Percentiles rank a stretch among this genome's conserved stretches.
phyloP scores from a whole-genome alignment of 148 eudicot species.

The Nepenthes gracilis region DNA sequence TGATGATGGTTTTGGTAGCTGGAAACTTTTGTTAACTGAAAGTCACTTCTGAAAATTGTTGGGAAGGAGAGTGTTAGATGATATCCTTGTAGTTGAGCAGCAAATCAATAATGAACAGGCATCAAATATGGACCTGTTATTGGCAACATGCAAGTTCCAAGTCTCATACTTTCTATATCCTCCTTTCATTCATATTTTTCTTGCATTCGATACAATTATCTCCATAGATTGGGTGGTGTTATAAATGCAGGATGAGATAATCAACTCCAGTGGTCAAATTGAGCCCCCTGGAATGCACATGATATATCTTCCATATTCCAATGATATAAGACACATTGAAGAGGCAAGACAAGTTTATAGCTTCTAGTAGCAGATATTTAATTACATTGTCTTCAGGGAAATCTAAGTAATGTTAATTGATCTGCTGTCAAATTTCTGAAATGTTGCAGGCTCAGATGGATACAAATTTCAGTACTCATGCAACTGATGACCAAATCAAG shows the following conservation, averaged over 20 bases:
- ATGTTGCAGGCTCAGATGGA: constrained; percentile 52
- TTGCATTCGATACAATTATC: no score
- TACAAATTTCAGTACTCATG: constrained; percentile 31
- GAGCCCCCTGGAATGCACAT: constrained; percentile 99
- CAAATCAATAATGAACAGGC: no score
- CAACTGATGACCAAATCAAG: constrained; percentile 65
- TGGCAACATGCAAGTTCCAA: no score
- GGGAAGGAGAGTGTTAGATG: no score
- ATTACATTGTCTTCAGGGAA: not conserved
- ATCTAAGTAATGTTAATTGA: not conserved
- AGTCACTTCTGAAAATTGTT: no score
- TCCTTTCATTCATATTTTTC: no score
- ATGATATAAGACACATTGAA: constrained; percentile 79
- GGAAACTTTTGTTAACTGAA: no score
- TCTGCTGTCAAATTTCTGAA: not conserved
- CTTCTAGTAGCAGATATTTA: not conserved
- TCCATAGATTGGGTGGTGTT: no score
- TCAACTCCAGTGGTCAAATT: constrained; percentile 58
- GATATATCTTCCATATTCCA: constrained; percentile 91
- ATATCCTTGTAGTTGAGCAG: no score
- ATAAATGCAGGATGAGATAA: constrained; percentile 67
- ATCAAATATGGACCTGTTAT: no score
- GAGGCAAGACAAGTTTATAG: constrained; percentile 33
- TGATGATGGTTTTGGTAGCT: no score
- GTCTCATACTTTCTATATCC: no score